Evolutionary conservation across 2,329 filamentous ascomycete genomes (phyloP), one percentile per base, ranked within the genome.

Genomic region (Trichoderma harzianum): DNA sequence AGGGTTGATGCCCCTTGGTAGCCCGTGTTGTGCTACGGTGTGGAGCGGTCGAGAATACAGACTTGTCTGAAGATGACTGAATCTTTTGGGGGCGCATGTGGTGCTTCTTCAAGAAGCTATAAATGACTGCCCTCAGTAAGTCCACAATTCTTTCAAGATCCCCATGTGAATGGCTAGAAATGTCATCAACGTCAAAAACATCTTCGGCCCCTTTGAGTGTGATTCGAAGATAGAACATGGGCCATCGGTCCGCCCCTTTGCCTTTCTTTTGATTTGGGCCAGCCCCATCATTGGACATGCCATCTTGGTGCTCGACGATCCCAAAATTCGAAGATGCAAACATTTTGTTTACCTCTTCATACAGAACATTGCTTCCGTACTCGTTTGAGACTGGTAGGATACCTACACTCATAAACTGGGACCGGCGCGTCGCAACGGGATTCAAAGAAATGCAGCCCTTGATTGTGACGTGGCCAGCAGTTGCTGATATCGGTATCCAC

Each of bases 141-240:
- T 92, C 88, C n/a, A 77, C 66, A 21, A 84, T 78, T 1, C 74
- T 81, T 30, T 87, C 83, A n/a, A 93, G 74, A 14, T 83, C 83
- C 51, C 82, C 84, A 1, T 83, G 79, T 32, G 84, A 83, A 14
- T 86, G 83, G 67, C 86, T 82, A 2, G 88, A 78, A 14, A 86
- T 26, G 2, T 78, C 74, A 24, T 82, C 78, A 6, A 78, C 70
- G 21, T 81, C 79, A n/a, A 84, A 80, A 2, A 80, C 32, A n/a
- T 81, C 79, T 2, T 76, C 73, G 12, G 71, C 70, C 60, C 61
- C 69, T 26, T 69, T 71, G 51, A 86, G 76, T 2, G 85, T 82
- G 43, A 97, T 87, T 32, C 89, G 89, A n/a, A 98, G 82, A 76
- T 91, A 92, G 77, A 97, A 98, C 90, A 95, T 95, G 0, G 95